phyloP scores from a whole-genome alignment of 106 monocot genomes.

The Phalaenopsis equestris region DNA sequence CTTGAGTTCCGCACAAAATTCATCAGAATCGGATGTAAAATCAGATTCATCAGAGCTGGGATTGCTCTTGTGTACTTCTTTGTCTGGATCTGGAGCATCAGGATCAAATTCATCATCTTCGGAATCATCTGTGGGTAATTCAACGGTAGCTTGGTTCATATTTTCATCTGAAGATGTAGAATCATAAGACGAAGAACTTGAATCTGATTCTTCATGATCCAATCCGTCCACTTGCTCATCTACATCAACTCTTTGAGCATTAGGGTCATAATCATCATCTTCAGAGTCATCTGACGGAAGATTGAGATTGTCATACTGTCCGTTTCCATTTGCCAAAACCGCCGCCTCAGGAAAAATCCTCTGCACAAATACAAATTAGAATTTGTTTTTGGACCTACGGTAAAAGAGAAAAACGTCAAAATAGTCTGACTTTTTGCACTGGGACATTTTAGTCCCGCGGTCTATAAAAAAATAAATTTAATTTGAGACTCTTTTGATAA shows the following conservation, averaged over 20 bases:
- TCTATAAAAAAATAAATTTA: no score
- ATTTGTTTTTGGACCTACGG: not conserved
- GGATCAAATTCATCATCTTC: slow-evolving; percentile 94
- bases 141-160: slow-evolving; percentile 21
- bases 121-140: slow-evolving; percentile 84
- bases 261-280: slow-evolving; percentile 69
- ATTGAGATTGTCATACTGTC: slow-evolving; percentile 36
- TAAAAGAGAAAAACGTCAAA: no score
- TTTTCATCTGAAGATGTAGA: slow-evolving; percentile 14
- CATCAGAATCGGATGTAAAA: slow-evolving; percentile 90
- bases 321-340: slow-evolving; percentile 33
- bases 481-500: no score
- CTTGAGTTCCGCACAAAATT: slow-evolving; percentile 37
- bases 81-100: slow-evolving; percentile 27
- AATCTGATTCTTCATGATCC: slow-evolving; percentile 17
- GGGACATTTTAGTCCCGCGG: no score
- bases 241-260: slow-evolving; percentile 19
- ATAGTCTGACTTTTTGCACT: no score
- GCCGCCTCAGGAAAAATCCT: slow-evolving; percentile 93
- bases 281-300: slow-evolving; percentile 85
- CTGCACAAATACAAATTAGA: slow-evolving; percentile 29
- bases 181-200: slow-evolving; percentile 45
- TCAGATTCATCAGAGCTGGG: slow-evolving; percentile 68
- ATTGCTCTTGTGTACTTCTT: slow-evolving; percentile 22
- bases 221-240: slow-evolving; percentile 20